Conservation (phyloP, 768 basidiomycete species). For the Lentinula lateritia region DNA sequence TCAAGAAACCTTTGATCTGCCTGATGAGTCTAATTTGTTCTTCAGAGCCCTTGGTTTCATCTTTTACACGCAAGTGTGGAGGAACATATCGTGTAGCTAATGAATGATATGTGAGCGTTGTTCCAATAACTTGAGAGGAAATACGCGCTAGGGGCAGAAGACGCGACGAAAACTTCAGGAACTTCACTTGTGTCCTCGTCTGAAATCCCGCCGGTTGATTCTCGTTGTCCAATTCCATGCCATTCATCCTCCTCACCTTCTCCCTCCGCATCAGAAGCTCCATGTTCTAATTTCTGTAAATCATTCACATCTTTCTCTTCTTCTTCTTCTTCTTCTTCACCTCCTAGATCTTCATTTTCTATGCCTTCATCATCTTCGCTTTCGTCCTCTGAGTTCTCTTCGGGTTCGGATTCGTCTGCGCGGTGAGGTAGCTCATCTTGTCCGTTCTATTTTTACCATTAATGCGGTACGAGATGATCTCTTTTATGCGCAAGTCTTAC, state of each 20-base stretch:
- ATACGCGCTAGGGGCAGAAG: constrained; percentile 9
- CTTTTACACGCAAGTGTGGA: constrained; percentile 60
- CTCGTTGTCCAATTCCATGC: constrained; percentile 25
- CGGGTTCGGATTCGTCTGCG: background rate
- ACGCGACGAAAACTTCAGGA: background rate
- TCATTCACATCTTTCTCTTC: constrained; percentile 7
- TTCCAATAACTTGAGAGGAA: background rate
- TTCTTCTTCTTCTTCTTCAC: constrained; percentile 15
- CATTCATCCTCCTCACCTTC: constrained; percentile 31
- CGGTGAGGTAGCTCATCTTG: background rate
- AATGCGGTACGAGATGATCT: background rate
- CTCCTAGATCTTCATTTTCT: constrained; percentile 13
- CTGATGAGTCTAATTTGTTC: constrained; percentile 54
- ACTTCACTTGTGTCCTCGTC: constrained; percentile 25
- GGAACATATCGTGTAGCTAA: constrained; percentile 66
- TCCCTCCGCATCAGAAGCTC: constrained; percentile 19
- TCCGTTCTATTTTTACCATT: background rate
- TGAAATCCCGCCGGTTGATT: constrained; percentile 10
- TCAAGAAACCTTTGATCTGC: constrained; percentile 83
- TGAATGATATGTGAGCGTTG: constrained; percentile 4
- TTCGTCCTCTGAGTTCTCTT: background rate
- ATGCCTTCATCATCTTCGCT: constrained; percentile 10
- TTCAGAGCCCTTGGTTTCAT: constrained; percentile 27
- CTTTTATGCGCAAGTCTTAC: background rate
- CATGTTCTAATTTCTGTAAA: constrained; percentile 15